A percentile compares a stretch with the other conserved stretches of the same genome.
Conservation (phyloP, 306 rosid species). For the Alnus glutinosa region DNA sequence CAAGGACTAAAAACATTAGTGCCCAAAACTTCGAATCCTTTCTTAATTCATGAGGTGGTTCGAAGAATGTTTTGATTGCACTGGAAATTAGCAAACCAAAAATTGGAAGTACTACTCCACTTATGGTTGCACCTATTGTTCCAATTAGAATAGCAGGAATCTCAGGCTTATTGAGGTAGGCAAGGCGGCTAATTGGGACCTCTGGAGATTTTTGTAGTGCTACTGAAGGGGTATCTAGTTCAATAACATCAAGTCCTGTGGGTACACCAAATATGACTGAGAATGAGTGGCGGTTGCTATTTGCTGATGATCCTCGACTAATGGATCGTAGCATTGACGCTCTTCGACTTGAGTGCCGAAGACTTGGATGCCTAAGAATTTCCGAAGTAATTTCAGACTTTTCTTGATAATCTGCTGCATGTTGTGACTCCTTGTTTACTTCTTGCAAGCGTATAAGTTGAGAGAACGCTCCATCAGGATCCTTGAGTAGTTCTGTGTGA, state of each 20-base stretch:
- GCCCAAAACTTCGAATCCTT: slow-evolving; percentile 79
- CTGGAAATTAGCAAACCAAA: slow-evolving; percentile 61
- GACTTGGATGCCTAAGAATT: slow-evolving; percentile 46
- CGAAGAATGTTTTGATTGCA: slow-evolving; percentile 62
- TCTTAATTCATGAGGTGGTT: slow-evolving; percentile 54
- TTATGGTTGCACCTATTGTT: slow-evolving; percentile 50
- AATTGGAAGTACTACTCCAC: slow-evolving; percentile 64
- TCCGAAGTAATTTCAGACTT: slow-evolving; percentile 43
- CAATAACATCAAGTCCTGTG: slow-evolving; percentile 45
- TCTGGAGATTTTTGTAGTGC: slow-evolving; percentile 34
- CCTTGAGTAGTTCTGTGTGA: slow-evolving; percentile 57
- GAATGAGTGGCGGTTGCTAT: slow-evolving; percentile 70
- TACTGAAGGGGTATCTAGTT: slow-evolving; percentile 7
- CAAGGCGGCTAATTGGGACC: slow-evolving; percentile 76
- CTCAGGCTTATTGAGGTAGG: slow-evolving; percentile 87
- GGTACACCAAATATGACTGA: slow-evolving; percentile 75
- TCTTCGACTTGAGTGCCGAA: slow-evolving; percentile 53
- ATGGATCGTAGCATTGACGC: slow-evolving; percentile 59
- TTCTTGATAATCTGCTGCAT: slow-evolving; percentile 35
- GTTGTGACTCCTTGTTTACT: slow-evolving; percentile 48
- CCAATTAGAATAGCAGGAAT: slow-evolving; percentile 69
- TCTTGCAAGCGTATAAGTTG: slow-evolving; percentile 82
- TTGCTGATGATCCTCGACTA: slow-evolving; percentile 71
- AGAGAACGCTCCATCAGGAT: slow-evolving; percentile 81
- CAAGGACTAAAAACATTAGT: slow-evolving; percentile 50